Percentiles rank a stretch among this genome's conserved stretches.
phyloP scores from a whole-genome alignment of 2,329 filamentous ascomycete genomes.

The Cladophialophora exuberans region DNA sequence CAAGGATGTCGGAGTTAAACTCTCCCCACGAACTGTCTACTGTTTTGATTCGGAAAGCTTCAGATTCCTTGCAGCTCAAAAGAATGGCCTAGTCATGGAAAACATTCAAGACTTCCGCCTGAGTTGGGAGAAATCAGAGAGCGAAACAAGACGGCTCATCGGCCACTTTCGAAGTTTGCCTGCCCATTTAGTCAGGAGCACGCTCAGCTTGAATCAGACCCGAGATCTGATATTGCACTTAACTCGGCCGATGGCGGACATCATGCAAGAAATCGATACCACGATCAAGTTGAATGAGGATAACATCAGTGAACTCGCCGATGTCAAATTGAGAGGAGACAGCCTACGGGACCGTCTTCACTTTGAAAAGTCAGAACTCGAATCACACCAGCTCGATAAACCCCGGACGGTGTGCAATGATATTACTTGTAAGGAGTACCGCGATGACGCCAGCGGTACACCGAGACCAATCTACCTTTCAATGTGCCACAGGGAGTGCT shows the following conservation, averaged over 20 bases:
- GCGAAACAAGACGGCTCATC: no score
- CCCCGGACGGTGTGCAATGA: slow-evolving; percentile 39
- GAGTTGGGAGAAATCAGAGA: slow-evolving; percentile 44
- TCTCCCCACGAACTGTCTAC: slow-evolving; percentile 41
- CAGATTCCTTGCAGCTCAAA: slow-evolving; percentile 45
- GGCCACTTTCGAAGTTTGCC: no score
- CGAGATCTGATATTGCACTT: slow-evolving; percentile 42
- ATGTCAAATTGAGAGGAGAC: slow-evolving; percentile 33
- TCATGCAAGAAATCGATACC: slow-evolving; percentile 39
- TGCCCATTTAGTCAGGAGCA: slow-evolving; percentile 43
- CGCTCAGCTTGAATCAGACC: slow-evolving; percentile 45
- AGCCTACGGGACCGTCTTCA: slow-evolving; percentile 36
- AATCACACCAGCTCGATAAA: slow-evolving; percentile 33
- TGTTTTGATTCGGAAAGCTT: slow-evolving; percentile 53
- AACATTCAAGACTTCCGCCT: slow-evolving; percentile 40
- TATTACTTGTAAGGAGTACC: slow-evolving; percentile 35
- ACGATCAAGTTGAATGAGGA: slow-evolving; percentile 40
- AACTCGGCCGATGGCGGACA: slow-evolving; percentile 45
- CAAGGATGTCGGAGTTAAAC: slow-evolving; percentile 36
- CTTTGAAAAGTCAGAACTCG: slow-evolving; percentile 34
- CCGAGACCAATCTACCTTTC: slow-evolving; percentile 37
- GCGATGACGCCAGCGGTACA: slow-evolving; percentile 32
- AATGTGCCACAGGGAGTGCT: slow-evolving; percentile 40
- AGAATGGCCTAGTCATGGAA: slow-evolving; percentile 38
- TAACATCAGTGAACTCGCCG: slow-evolving; percentile 35